A percentile compares a stretch with the other conserved stretches of the same genome.
Evolutionary conservation across 345 rosid species (phyloP).

Genomic region (Eucalyptus shirleyi): DNA sequence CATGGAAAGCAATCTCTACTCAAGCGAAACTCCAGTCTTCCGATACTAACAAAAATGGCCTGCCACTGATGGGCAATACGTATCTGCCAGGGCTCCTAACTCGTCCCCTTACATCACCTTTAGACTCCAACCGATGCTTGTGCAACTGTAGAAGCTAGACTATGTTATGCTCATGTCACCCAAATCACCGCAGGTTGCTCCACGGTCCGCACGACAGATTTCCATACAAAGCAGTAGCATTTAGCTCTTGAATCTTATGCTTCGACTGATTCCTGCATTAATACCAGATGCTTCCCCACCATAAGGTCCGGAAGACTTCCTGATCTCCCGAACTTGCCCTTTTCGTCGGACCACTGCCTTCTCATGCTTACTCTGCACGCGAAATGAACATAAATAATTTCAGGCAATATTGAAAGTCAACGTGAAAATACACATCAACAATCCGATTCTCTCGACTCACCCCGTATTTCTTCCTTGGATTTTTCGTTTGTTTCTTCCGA

Average conservation of each 20-base stretch:
- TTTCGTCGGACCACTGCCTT: slow-evolving; percentile 19
- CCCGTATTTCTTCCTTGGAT: slow-evolving; percentile 79
- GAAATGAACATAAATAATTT: neutral
- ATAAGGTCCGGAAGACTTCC: slow-evolving; percentile 34
- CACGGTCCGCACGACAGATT: too few species aligned
- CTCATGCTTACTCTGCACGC: slow-evolving; percentile 31
- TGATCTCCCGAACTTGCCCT: slow-evolving; percentile 52
- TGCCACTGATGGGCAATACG: rapidly evolving
- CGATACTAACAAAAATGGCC: too few species aligned
- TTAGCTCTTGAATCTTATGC: slow-evolving; percentile 42
- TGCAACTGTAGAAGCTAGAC: too few species aligned
- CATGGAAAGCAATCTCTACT: too few species aligned
- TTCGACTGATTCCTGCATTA: slow-evolving; percentile 44
- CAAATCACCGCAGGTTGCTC: too few species aligned
- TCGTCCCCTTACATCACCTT: rapidly evolving
- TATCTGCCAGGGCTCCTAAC: too few species aligned
- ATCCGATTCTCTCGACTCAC: slow-evolving; percentile 4
- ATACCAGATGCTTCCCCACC: slow-evolving; percentile 66
- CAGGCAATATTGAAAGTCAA: neutral
- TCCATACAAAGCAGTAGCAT: neutral
- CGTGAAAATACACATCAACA: neutral
- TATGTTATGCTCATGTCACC: too few species aligned
- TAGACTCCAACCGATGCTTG: rapidly evolving
- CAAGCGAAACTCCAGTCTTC: too few species aligned
- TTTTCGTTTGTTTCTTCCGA: slow-evolving; percentile 44